Conservation (phyloP, 495 filamentous ascomycete species). For the Elaphomyces granulatus region DNA sequence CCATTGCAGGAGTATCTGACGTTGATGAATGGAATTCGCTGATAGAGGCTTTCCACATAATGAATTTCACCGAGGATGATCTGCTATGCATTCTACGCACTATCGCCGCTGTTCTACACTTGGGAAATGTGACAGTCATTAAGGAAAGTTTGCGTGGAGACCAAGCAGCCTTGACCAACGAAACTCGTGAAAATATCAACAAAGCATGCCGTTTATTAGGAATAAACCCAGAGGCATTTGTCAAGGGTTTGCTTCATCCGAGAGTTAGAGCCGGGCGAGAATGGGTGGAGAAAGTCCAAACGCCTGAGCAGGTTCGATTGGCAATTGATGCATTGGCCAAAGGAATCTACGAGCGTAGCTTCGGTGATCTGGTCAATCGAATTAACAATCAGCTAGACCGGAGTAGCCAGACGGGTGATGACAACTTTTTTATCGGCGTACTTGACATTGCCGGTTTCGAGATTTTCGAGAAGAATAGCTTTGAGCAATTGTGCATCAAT, state of each 20-base stretch:
- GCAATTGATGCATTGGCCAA: constrained; percentile 87
- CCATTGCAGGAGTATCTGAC: constrained; percentile 83
- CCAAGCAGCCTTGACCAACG: constrained; percentile 67
- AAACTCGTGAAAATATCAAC: constrained; percentile 53
- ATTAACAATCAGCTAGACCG: constrained; percentile 88
- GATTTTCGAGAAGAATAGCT: constrained; percentile 96
- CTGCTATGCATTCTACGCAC: constrained; percentile 72
- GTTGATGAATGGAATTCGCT: constrained; percentile 77
- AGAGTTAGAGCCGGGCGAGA: constrained; percentile 89
- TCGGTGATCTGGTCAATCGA: constrained; percentile 79
- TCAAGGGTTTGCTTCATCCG: constrained; percentile 80
- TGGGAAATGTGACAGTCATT: constrained; percentile 79
- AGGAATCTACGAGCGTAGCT: constrained; percentile 92
- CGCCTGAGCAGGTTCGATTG: constrained; percentile 86
- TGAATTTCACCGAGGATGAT: constrained; percentile 84
- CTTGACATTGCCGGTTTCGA: constrained; percentile 99
- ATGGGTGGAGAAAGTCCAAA: constrained; percentile 97
- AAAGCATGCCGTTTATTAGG: constrained; percentile 75
- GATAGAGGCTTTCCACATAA: constrained; percentile 85
- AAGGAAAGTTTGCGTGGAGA: constrained; percentile 84
- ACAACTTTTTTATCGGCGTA: constrained; percentile 91
- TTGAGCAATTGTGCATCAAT: constrained; percentile 98
- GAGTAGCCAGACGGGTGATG: constrained; percentile 60
- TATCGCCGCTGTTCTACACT: constrained; percentile 79
- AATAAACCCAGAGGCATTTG: constrained; percentile 68